Base-by-base conservation (phyloP, 2,329 filamentous ascomycete genomes). In the Alternaria ventricosa region DNA sequence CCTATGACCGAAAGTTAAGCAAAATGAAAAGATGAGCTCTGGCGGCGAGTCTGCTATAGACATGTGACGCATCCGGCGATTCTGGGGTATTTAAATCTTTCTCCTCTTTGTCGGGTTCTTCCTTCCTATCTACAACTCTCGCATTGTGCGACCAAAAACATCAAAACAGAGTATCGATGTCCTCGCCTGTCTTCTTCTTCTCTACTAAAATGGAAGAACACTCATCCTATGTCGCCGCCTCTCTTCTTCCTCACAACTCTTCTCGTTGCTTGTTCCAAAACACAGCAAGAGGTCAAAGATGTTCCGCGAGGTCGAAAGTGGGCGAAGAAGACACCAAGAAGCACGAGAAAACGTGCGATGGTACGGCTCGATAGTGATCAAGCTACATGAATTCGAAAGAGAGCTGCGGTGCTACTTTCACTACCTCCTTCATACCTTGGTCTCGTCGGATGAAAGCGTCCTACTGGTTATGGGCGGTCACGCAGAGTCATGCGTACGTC, bases 361-460 rank as follows among this genome's bases (percentile, higher is more conserved):
- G 0, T 41, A 41, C 8, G n/a, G n/a, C 2, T 11, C 2, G 9
- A 18, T 0, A 11, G 15, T 41, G 36, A 41, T 41, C 36, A 18
- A 41, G 9, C 36, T 41, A 41, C 36, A 41, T 41, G 36, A 18
- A 0, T 18, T 18, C 3, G n/a, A 41, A 18, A 11, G 36, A 41
- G 15, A 41, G 9, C 5, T 11, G 36, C 8, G n/a, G n/a, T 41
- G n/a, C 36, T n/a, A 41, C 33, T 18, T 10, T 41, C 9, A 41
- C 36, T 18, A 41, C 36, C 9, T 18, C n/a, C 9, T 41, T 41
- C 9, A 6, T 11, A 11, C n/a, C 9, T 6, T 41, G 36, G 9
- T 41, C n/a, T 18, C 5, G n/a, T 18, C 1, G 9, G n/a, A 1
- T 18, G 9, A 3, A 18, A 41, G 9, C 36, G n/a, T 1, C 0